These are phyloP conservation scores for Physcomitrium patens DNA, from an alignment of 225 moss, liverwort and hornwort genomes.

Conservation along the genomic window DNA sequence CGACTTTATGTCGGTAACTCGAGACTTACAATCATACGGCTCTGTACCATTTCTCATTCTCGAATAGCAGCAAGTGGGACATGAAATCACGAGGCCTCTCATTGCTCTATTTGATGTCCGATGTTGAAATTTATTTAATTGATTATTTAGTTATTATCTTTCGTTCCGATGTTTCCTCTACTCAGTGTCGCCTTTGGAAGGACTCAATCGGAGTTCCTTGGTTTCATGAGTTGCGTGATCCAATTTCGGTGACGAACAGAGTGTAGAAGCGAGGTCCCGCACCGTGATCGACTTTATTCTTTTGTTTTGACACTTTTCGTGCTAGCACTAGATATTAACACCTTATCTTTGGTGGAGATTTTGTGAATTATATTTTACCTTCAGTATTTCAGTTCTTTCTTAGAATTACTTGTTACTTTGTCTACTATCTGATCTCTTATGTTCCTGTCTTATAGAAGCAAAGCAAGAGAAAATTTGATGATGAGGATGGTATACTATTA, in stretches of 20 bases:
- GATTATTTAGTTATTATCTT: background rate
- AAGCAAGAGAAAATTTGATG: slow-evolving; percentile 70
- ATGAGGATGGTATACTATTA: slow-evolving; percentile 45
- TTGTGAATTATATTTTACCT: background rate
- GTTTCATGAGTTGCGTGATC: slow-evolving; percentile 2
- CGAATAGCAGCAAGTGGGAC: slow-evolving; percentile 1
- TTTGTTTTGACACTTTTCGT: slow-evolving; percentile 7
- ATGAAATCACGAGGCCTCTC: background rate
- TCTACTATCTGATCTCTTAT: slow-evolving; percentile 26
- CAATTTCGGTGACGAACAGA: slow-evolving; percentile 5
- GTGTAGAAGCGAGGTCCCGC: background rate
- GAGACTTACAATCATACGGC: too few relatives aligned
- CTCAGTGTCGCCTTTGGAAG: background rate
- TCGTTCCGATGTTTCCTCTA: slow-evolving; percentile 1
- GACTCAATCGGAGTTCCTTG: slow-evolving; percentile 2
- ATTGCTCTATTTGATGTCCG: too few relatives aligned
- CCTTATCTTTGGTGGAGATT: slow-evolving; percentile 14
- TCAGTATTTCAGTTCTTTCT: slow-evolving; percentile 1
- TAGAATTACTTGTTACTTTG: background rate
- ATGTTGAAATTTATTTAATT: too few relatives aligned
- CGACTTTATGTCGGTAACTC: too few relatives aligned
- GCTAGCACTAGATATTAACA: background rate
- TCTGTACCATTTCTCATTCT: background rate
- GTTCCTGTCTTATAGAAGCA: slow-evolving; percentile 36
- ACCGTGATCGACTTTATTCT: background rate